Base-by-base conservation (phyloP, 306 rosid genomes). In the Vigna mungo region DNA sequence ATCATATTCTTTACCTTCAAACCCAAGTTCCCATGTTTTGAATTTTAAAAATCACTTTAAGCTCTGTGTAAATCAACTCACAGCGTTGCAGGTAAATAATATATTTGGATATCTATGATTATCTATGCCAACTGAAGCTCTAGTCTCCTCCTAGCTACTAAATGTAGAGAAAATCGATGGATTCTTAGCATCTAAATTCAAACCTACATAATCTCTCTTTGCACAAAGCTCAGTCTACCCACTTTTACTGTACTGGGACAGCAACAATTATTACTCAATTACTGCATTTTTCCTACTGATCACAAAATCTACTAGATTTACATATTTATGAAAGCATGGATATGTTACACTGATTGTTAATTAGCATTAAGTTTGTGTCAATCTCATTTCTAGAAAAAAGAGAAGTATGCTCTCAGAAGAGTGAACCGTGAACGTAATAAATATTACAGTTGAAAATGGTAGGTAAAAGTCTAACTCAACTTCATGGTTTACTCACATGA, bases 11-110 rank as follows among this genome's bases (percentile, higher is more conserved):
- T 41, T 6, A 6, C 30, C 20, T 63, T 63, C 49, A n/a, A 63
- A 63, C 12, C 46, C 68, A 61, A 61, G 10, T 32, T 12, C 68
- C 68, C 1, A 61, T 61, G 68, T 32, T 32, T 61, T 61, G 41
- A 59, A 27, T 27, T 59, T 59, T 59, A 27, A 0, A 27, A 27
- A 25, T 25, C 4, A 58, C 39, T 55, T 3, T 20, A 54, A 52
- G 21, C 36, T 32, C 36, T 27, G 4, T 27, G 32, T 4, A 27
- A 32, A 32, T 34, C 6, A 34, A 34, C 37, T 34, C 37, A 34
- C 6, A 5, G 6, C 37, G 1, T 34, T 34, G 37, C 37, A 34
- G 6, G 37, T 34, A 34, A 34, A 34, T 34, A 34, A 5, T 34
- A 4, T 34, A 4, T 34, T 34, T 34, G 32, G 32, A 3, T 30